Base-by-base conservation (phyloP, 495 filamentous ascomycete species). In the Penicillium silybi region DNA sequence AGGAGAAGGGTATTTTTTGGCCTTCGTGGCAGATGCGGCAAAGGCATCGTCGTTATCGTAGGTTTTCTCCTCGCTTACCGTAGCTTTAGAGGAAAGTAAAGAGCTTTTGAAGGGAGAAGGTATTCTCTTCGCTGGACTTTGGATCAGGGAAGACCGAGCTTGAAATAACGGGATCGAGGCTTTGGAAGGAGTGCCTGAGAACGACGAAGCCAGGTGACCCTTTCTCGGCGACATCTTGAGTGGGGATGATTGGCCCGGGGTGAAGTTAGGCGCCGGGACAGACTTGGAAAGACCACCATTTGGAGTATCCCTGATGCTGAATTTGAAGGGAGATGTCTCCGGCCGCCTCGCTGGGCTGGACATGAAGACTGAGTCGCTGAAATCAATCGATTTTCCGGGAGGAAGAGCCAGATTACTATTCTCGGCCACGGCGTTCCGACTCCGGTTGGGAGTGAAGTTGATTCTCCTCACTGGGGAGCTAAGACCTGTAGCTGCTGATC, bases 341-440 rank as follows among this genome's bases (percentile, higher is more conserved):
- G 75, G 75, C 32, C 77, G 68, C 41, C 70, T 66, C 11, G 79
- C 74, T 29, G 80, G 79, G 49, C 75, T 80, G 23, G 68, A 73
- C 64, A 78, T 70, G 25, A 76, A 65, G 10, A 61, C 35, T 0
- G 70, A 66, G 7, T 73, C 69, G 16, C 56, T 70, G 41, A 73
- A 70, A 32, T 70, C 65, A 13, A 74, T 51, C 0, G 64, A 50
- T 45, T 66, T 71, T 10, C 59, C 66, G 29, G 60, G 49, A 0
- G 61, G 61, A 38, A 69, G 52, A 9, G 59, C 49, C 9, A 64
- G 46, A 40, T 63, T 56, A 16, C 58, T 65, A 50, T 56, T 55
- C 10, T 64, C 59, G 6, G 47, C 38, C 5, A 50, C 34, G 8
- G 67, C 58, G 15, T 48, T 54, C 29, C 61, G 62, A 37, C 45